These are phyloP conservation scores for Leccinum rimulosum DNA, from an alignment of 768 basidiomycete species.

Conservation along the genomic window DNA sequence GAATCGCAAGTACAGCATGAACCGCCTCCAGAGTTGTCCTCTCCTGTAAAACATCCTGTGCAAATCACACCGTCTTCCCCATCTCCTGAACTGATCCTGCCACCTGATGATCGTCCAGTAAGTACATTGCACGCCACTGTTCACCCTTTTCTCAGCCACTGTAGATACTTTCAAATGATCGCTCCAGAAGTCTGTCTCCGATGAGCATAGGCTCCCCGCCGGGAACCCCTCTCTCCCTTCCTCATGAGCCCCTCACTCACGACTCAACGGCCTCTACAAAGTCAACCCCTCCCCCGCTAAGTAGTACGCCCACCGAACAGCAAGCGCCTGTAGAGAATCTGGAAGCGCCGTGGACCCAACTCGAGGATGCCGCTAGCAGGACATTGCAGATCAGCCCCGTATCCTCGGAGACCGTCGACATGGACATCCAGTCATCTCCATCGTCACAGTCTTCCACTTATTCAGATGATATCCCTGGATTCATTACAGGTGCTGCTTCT, in stretches of 20 bases:
- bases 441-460: slow-evolving; percentile 25
- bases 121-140: slow-evolving; percentile 10
- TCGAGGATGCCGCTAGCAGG: slow-evolving; percentile 30
- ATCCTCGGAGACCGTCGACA: slow-evolving; percentile 34
- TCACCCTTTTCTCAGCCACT: slow-evolving; percentile 22
- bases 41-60: slow-evolving; percentile 11
- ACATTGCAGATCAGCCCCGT: slow-evolving; percentile 29
- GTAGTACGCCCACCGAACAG: slow-evolving; percentile 15
- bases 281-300: slow-evolving; percentile 4
- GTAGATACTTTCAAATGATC: slow-evolving; percentile 31
- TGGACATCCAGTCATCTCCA: slow-evolving; percentile 35
- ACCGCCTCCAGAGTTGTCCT: slow-evolving; percentile 8
- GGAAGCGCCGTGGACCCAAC: slow-evolving; percentile 14
- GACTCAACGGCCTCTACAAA: slow-evolving; percentile 6
- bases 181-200: slow-evolving; percentile 52
- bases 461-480: slow-evolving; percentile 32
- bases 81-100: slow-evolving; percentile 15
- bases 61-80: slow-evolving; percentile 1
- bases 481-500: slow-evolving; percentile 31
- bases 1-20: slow-evolving; percentile 2
- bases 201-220: slow-evolving; percentile 58
- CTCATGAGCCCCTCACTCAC: slow-evolving; percentile 1
- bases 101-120: slow-evolving; percentile 21
- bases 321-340: slow-evolving; percentile 20
- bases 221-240: slow-evolving; percentile 35